Base-by-base conservation (phyloP, 106 monocot genomes). In the Triglochin maritima region DNA sequence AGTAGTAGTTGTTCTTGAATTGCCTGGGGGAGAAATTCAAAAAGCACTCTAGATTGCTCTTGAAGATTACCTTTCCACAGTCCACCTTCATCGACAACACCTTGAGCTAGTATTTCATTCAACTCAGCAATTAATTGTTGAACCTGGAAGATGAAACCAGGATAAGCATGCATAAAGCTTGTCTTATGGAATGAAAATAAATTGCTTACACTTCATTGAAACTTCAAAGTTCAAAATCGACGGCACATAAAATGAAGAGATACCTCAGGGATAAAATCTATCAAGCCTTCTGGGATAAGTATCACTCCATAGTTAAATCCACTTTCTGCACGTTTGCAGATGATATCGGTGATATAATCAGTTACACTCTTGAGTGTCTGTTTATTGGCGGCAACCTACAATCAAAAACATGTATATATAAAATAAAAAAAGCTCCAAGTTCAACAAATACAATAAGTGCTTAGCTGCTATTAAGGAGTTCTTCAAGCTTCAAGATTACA, bases 241-340 rank as follows among this genome's bases (percentile, higher is more conserved):
- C 5, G 3, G 63, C 8, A 14, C 1, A 46, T 46, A 11, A 29
- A 5, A 6, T 14, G 10, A 3, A 63, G 44, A 54, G 13, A 67
- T 7, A 96, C 96, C 96, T 96, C 96, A 4, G 96, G 96, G 44
- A 96, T 86, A 60, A 96, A 96, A 76, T 96, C 96, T 73, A 96
- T 96, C 63, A 96, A 79, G 56, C 96, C 96, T 82, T 96, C 96
- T 63, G 96, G 96, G 41, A 96, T 86, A 76, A 96, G 91, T 59
- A 96, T 91, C 10, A 96, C 96, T 54, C 96, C 96, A 77, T 96
- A 96, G 57, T 96, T 92, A 74, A 86, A 96, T 10, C 96, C 90
- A 77, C 75, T 77, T 60, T 75, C 76, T 58, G 91, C 83, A 77
- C 96, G 90, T 70, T 91, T 96, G 76, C 91, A 96, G 64, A 96